Conservation (phyloP, 768 basidiomycete species). For the Mycena floridula region DNA sequence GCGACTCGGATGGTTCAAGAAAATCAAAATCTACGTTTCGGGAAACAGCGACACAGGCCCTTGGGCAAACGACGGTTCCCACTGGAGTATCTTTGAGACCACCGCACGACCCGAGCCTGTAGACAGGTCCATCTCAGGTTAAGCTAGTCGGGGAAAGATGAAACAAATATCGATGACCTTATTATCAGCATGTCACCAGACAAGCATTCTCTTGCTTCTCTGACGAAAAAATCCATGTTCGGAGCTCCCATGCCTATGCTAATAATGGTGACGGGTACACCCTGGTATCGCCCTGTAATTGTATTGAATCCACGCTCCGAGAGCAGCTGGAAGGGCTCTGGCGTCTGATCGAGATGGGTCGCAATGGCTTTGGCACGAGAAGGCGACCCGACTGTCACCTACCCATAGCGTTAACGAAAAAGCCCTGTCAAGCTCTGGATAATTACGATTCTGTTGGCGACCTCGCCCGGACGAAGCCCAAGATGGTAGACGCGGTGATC, state of each 20-base stretch:
- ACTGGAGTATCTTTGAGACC: slow-evolving; percentile 62
- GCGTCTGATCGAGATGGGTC: slow-evolving; percentile 51
- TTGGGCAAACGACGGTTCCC: slow-evolving; percentile 72
- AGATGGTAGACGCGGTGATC: slow-evolving; percentile 78
- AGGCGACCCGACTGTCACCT: slow-evolving; percentile 74
- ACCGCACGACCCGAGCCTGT: slow-evolving; percentile 78
- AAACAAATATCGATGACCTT: slow-evolving; percentile 31
- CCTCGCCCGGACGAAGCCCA: slow-evolving; percentile 67
- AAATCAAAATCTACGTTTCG: slow-evolving; percentile 80
- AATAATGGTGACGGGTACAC: slow-evolving; percentile 61
- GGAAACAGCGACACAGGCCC: slow-evolving; percentile 57
- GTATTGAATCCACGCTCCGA: slow-evolving; percentile 77
- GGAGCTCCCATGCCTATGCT: slow-evolving; percentile 82
- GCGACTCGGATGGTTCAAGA: slow-evolving; percentile 32
- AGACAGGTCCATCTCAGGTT: neutral
- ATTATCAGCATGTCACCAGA: slow-evolving; percentile 52
- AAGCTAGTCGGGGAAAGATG: neutral
- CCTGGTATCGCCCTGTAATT: slow-evolving; percentile 60
- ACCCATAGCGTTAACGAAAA: neutral
- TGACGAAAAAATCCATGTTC: slow-evolving; percentile 82
- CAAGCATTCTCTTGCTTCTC: slow-evolving; percentile 72
- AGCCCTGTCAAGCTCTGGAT: slow-evolving; percentile 11
- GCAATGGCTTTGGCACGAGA: slow-evolving; percentile 60
- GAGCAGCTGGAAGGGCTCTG: slow-evolving; percentile 52
- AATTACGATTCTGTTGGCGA: slow-evolving; percentile 77